Percentiles rank a stretch among this genome's conserved stretches.
Conservation (phyloP, 2,329 filamentous ascomycete genomes). For the Pestalotiopsis sp. region DNA sequence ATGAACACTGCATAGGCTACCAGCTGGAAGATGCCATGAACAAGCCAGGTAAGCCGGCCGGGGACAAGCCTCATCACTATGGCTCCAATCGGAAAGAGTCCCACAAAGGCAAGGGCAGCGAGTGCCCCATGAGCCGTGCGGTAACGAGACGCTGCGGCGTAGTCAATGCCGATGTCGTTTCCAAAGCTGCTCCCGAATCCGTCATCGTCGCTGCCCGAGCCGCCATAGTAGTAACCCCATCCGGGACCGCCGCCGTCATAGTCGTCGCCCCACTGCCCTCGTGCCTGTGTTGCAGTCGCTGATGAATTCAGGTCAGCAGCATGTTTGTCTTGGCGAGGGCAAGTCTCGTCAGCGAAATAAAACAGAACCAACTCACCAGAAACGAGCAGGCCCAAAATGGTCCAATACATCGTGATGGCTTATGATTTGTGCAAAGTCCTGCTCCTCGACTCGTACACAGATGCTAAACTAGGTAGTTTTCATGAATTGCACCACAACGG, state of each 20-base stretch:
- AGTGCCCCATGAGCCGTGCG: conserved; percentile 45
- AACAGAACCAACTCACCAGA: not conserved
- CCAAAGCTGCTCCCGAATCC: conserved; percentile 6
- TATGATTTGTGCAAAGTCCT: not conserved
- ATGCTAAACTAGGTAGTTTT: too few species aligned
- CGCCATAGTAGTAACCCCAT: not conserved
- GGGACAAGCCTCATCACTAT: conserved; percentile 43
- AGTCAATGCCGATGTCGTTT: conserved; percentile 27
- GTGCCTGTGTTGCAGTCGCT: not conserved
- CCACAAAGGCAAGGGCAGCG: conserved; percentile 42
- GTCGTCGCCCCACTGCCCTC: conserved; percentile 1
- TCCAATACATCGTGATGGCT: not conserved
- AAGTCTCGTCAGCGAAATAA: not conserved
- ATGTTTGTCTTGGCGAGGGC: not conserved
- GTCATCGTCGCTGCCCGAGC: conserved; percentile 6
- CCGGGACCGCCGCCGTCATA: conserved; percentile 1
- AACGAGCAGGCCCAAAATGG: not conserved
- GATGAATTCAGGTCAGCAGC: not conserved
- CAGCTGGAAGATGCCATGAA: conserved; percentile 43
- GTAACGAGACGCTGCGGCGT: conserved; percentile 29
- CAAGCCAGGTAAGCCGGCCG: conserved; percentile 37
- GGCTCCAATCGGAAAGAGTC: conserved; percentile 47
- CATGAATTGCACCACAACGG: too few species aligned
- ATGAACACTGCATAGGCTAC: conserved; percentile 40
- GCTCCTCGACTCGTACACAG: not conserved